Percentiles rank a stretch among this genome's conserved stretches.
Conservation (phyloP, 1,284 basidiomycete genomes). For the Schizopora paradoxa region DNA sequence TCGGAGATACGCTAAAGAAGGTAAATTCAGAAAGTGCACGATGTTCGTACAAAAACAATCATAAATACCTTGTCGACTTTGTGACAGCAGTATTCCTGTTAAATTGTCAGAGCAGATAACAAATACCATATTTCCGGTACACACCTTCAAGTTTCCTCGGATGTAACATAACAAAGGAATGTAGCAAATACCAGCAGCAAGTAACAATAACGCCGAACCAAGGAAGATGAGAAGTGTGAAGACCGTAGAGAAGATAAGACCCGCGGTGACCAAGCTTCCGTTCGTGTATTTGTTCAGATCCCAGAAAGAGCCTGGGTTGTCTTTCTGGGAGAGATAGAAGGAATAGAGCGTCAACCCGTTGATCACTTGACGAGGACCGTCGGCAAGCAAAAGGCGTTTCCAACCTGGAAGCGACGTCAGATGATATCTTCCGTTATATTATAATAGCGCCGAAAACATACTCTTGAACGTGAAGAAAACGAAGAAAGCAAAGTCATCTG, state of each 20-base stretch:
- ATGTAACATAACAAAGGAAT: constrained; percentile 93
- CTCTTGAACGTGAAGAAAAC: constrained; percentile 99
- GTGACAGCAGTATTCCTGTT: constrained; percentile 94
- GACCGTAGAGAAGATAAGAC: constrained; percentile 82
- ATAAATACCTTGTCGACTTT: constrained; percentile 88
- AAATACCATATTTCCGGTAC: constrained; percentile 9
- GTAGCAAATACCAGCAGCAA: constrained; percentile 84
- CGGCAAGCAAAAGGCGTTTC: constrained; percentile 91
- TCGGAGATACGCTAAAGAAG: constrained; percentile 74
- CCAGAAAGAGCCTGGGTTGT: constrained; percentile 60
- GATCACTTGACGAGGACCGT: constrained; percentile 97
- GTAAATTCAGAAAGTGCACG: constrained; percentile 1
- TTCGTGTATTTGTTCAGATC: constrained; percentile 64
- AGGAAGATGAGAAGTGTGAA: constrained; percentile 88
- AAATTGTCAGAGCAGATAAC: constrained; percentile 6
- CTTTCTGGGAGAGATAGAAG: constrained; percentile 76
- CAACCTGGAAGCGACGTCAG: constrained; percentile 55
- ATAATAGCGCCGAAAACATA: constrained; percentile 31
- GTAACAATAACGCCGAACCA: constrained; percentile 77
- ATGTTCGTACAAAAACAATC: constrained; percentile 1
- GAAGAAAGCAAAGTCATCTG: constrained; percentile 98
- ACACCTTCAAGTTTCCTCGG: constrained; percentile 88
- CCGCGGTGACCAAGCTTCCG: constrained; percentile 68
- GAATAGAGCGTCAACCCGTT: constrained; percentile 92
- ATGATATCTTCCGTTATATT: constrained; percentile 16